Conservation (phyloP, 176 grass and related monocot genomes). For the Tuctoria greenei region DNA sequence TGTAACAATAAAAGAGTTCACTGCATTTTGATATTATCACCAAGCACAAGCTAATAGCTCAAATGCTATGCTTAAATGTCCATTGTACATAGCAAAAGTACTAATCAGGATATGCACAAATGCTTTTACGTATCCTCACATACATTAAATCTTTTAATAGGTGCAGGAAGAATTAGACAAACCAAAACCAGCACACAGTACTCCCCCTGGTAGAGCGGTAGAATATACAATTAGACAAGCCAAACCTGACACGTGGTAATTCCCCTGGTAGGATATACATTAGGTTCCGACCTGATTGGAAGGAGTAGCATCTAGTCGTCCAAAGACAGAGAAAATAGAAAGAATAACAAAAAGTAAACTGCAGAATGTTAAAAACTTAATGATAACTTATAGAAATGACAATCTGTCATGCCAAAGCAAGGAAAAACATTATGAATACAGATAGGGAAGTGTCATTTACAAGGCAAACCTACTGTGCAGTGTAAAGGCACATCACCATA, state of each 20-base stretch:
- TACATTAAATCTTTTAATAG: background rate
- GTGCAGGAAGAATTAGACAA: background rate
- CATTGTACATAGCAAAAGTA: background rate
- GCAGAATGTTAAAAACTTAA: background rate
- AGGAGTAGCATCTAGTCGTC: background rate
- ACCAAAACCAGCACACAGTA: background rate
- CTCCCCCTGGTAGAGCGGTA: background rate
- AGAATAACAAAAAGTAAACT: background rate
- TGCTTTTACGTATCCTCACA: background rate
- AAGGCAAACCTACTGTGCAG: background rate
- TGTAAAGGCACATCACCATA: background rate
- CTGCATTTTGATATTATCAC: conserved; percentile 26
- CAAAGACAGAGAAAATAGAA: conserved; percentile 2
- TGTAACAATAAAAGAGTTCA: background rate
- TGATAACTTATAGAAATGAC: background rate
- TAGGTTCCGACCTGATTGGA: background rate
- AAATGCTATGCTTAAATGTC: conserved; percentile 21
- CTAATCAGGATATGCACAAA: background rate
- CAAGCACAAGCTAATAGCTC: background rate
- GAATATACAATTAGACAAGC: background rate
- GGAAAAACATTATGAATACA: conserved; percentile 7
- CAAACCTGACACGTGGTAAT: background rate
- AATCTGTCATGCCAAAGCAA: background rate
- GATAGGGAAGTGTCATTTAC: background rate
- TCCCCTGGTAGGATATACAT: background rate